A percentile compares a stretch with the other conserved stretches of the same genome.
Conservation (phyloP, 2,329 filamentous ascomycete species). For the Teratosphaeriaceae sp. region DNA sequence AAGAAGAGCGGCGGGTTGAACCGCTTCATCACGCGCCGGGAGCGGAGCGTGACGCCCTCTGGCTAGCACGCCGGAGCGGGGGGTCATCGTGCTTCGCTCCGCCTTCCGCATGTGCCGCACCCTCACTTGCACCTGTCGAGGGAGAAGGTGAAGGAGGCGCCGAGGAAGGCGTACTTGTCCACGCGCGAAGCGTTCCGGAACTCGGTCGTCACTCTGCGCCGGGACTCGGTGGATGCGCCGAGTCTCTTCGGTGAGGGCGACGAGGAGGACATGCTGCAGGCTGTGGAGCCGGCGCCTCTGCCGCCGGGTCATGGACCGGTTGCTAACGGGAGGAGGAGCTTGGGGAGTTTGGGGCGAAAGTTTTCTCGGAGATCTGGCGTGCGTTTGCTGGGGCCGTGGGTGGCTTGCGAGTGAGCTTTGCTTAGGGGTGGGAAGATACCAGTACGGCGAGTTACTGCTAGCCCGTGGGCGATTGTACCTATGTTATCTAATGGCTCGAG, state of each 20-base stretch:
- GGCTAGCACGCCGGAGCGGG: conserved; percentile 11
- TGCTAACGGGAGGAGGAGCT: neutral
- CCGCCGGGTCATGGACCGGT: neutral
- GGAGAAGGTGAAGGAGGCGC: conserved; percentile 8
- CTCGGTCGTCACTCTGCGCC: conserved; percentile 3
- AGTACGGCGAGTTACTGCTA: neutral
- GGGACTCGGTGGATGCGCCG: conserved; percentile 4
- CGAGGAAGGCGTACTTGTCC: conserved; percentile 5
- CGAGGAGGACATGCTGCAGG: neutral
- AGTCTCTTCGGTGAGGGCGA: conserved; percentile 4
- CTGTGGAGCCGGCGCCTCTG: neutral
- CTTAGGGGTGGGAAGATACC: neutral
- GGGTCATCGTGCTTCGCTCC: neutral
- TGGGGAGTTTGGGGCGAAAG: neutral
- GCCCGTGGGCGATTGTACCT: neutral
- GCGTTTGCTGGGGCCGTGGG: conserved; percentile 1
- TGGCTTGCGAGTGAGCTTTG: neutral
- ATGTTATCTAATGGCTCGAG: neutral
- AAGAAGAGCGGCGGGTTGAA: conserved; percentile 21
- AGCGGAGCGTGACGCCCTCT: conserved; percentile 27
- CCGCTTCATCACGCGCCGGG: conserved; percentile 20
- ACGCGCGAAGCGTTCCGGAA: conserved; percentile 8
- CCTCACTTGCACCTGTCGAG: neutral
- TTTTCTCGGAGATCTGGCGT: conserved; percentile 1
- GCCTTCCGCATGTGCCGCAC: too few relatives aligned